These are phyloP conservation scores for Pecoramyces ruminantium DNA, from an alignment of 192 early-diverging fungal species.

Conservation along the genomic window DNA sequence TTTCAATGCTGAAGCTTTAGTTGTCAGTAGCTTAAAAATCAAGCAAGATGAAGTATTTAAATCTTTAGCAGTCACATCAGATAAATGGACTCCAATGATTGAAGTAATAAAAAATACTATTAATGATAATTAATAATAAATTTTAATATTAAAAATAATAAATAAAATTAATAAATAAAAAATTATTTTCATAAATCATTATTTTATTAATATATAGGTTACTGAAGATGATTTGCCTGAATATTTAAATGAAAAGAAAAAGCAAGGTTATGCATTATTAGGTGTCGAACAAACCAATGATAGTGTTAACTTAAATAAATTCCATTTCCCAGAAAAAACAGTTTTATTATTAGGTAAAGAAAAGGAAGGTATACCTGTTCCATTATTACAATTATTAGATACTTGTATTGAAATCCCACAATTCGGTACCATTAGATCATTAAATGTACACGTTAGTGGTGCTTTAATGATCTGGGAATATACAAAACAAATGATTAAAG, in stretches of 20 bases:
- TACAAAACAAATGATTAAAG: constrained; percentile 14
- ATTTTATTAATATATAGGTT: constrained; percentile 5
- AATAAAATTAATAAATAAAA: too few species aligned
- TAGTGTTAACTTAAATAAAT: constrained; percentile 23
- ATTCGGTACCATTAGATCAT: constrained; percentile 29
- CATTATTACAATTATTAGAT: constrained; percentile 30
- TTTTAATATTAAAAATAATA: too few species aligned
- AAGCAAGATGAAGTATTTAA: constrained; percentile 28
- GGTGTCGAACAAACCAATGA: constrained; percentile 42
- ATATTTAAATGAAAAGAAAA: constrained; percentile 24
- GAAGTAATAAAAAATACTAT: too few species aligned
- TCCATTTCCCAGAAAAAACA: constrained; percentile 31
- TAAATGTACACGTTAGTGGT: constrained; percentile 45
- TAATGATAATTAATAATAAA: too few species aligned
- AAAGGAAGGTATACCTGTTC: constrained; percentile 28
- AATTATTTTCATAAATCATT: too few species aligned
- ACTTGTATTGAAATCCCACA: constrained; percentile 38
- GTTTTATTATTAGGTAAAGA: constrained; percentile 33
- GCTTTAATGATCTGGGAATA: constrained; percentile 36
- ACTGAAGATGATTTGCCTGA: constrained; percentile 11
- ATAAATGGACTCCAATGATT: constrained; percentile 41
- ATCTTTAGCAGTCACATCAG: constrained; percentile 28
- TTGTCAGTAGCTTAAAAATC: constrained; percentile 19
- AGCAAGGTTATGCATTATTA: constrained; percentile 25
- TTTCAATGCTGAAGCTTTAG: constrained; percentile 33